Conservation (phyloP, 2,329 filamentous ascomycete genomes). For the Septoria linicola region DNA sequence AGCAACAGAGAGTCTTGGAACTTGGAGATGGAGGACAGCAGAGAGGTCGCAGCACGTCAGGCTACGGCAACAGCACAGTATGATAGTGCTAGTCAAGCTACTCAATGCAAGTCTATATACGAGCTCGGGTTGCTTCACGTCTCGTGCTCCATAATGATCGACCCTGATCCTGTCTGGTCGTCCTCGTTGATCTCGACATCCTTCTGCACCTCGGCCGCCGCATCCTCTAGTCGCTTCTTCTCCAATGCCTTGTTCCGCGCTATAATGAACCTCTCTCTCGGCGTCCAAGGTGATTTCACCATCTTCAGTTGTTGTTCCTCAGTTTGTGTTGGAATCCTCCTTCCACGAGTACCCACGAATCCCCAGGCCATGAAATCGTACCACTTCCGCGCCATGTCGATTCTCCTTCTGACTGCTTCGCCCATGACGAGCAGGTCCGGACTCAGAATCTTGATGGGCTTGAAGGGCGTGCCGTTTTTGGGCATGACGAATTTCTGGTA, state of each 20-base stretch:
- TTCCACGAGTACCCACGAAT: slow-evolving; percentile 14
- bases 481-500: slow-evolving; percentile 14
- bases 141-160: neutral
- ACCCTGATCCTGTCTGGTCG: neutral
- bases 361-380: slow-evolving; percentile 63
- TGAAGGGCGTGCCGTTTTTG: slow-evolving; percentile 9
- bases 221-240: slow-evolving; percentile 1
- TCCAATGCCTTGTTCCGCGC: slow-evolving; percentile 1
- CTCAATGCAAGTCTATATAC: too few relatives aligned
- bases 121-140: neutral
- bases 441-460: slow-evolving; percentile 15
- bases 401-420: slow-evolving; percentile 55
- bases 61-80: too few relatives aligned
- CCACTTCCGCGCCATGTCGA: slow-evolving; percentile 56
- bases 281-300: slow-evolving; percentile 13
- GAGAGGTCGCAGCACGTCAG: too few relatives aligned
- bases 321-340: neutral
- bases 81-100: too few relatives aligned
- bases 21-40: too few relatives aligned
- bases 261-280: slow-evolving; percentile 11
- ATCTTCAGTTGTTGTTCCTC: slow-evolving; percentile 11
- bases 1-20: too few relatives aligned
- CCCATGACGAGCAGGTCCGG: slow-evolving; percentile 51
- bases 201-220: neutral
- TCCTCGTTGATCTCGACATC: neutral